Evolutionary conservation across 345 rosid genomes (phyloP).

Genomic region (Ceriops tagal): DNA sequence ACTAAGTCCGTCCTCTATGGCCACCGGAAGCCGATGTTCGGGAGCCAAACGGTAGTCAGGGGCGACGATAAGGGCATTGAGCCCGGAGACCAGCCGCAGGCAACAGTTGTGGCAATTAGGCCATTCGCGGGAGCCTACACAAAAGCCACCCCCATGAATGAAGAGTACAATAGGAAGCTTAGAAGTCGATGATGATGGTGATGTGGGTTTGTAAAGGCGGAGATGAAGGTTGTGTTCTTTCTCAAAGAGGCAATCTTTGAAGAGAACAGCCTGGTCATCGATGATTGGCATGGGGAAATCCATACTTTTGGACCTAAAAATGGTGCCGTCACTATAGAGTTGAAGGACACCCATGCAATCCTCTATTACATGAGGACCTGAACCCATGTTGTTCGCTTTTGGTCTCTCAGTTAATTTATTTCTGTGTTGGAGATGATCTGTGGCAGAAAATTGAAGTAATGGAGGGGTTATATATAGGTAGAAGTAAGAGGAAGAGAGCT

Average conservation of each 20-base stretch:
- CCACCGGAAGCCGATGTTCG: constrained; percentile 73
- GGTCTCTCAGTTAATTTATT: not conserved
- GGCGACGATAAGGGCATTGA: constrained; percentile 53
- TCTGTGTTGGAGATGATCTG: not conserved
- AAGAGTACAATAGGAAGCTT: constrained; percentile 21
- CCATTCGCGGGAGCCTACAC: constrained; percentile 72
- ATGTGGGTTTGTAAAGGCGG: constrained; percentile 54
- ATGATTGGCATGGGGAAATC: constrained; percentile 28
- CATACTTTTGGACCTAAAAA: constrained; percentile 39
- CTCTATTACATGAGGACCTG: constrained; percentile 28
- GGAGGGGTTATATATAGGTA: not conserved
- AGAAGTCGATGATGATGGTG: not conserved
- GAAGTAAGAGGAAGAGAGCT: not conserved
- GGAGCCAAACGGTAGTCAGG: constrained; percentile 86
- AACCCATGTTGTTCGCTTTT: constrained; percentile 20
- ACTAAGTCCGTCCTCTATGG: constrained; percentile 52
- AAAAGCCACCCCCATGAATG: constrained; percentile 88
- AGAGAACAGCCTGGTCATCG: constrained; percentile 36
- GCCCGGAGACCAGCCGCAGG: constrained; percentile 51
- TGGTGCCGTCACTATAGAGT: constrained; percentile 41
- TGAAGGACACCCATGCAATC: constrained; percentile 34
- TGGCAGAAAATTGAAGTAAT: not conserved
- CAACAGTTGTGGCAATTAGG: constrained; percentile 73
- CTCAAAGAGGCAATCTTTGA: constrained; percentile 57
- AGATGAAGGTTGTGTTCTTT: constrained; percentile 47